Base-by-base conservation (phyloP, 1,139 yeast species). In the Suhomyces panamericanus region DNA sequence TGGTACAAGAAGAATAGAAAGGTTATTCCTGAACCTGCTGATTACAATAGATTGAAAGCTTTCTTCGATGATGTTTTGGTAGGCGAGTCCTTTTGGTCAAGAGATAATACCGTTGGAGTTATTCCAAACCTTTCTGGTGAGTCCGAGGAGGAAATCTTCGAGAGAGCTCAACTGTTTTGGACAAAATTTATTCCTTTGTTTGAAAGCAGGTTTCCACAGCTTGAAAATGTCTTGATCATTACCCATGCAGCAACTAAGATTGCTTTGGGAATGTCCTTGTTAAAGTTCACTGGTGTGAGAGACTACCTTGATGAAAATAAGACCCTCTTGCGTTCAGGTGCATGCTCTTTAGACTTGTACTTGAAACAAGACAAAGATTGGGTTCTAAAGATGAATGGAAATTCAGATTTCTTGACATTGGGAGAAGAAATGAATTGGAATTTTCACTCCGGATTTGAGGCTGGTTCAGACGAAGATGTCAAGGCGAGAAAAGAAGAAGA, bases 401-500 rank as follows among this genome's bases (percentile, higher is more conserved):
- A 80, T 51, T 77, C 87, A 22, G 81, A 77, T 38, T 87, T 81
- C 55, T 70, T 88, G 51, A 62, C 75, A 2, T 65, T 76, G 8
- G 96, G 96, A n/a, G 96, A 88, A 62, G 96, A 87, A 64, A 87
- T 89, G 93, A 86, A 86, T 60, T 88, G 96, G 96, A 79, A 83
- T 53, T 88, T 88, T 68, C 81, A 79, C 58, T 69, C 65, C 44
- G 77, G 77, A 22, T 81, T 78, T 52, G 91, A 85, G 59, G 91
- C 93, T 1, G 93, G 93, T 3, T 83, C 90, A 1, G 86, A 82
- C 47, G 91, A 83, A 44, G 93, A 85, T 60, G 75, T 84, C 31
- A 77, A 73, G 52, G 77, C 80, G 4, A 68, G 85, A 57, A 56
- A 56, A 51, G 59, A 52, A 43, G 63, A 58, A 20, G 50, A 50